These are phyloP conservation scores for Vaccinium vitisidaea DNA, from an alignment of 148 eudicot genomes.

Conservation along the genomic window DNA sequence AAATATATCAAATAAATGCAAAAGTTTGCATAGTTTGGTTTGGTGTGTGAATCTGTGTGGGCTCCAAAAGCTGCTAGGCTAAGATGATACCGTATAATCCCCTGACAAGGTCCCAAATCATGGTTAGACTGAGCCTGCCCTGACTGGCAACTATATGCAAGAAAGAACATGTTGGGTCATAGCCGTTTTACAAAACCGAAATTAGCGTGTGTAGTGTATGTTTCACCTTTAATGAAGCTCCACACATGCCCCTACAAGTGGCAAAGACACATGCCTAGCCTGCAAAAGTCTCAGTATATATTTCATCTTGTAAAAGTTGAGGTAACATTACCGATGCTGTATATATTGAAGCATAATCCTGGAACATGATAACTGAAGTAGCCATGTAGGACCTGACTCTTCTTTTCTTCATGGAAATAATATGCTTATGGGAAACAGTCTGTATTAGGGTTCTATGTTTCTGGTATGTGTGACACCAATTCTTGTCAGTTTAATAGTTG, in stretches of 20 bases:
- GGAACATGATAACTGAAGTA: background rate
- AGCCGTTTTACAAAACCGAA: background rate
- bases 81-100: background rate
- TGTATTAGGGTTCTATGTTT: background rate
- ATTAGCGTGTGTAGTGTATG: background rate
- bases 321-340: background rate
- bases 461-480: background rate
- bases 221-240: background rate
- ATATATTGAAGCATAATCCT: background rate
- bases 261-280: background rate
- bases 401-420: background rate
- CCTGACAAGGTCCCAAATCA: background rate
- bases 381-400: background rate
- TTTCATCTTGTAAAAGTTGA: background rate
- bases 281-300: background rate
- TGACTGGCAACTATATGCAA: background rate
- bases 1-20: background rate
- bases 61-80: background rate
- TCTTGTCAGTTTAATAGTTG: background rate
- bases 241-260: background rate
- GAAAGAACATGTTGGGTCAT: background rate
- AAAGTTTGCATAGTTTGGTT: slow-evolving; percentile 6
- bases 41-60: background rate
- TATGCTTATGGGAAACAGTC: background rate
- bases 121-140: background rate